A percentile compares a stretch with the other conserved stretches of the same genome.
Evolutionary conservation across 345 rosid species (phyloP).

Genomic region (Populus deltoides): DNA sequence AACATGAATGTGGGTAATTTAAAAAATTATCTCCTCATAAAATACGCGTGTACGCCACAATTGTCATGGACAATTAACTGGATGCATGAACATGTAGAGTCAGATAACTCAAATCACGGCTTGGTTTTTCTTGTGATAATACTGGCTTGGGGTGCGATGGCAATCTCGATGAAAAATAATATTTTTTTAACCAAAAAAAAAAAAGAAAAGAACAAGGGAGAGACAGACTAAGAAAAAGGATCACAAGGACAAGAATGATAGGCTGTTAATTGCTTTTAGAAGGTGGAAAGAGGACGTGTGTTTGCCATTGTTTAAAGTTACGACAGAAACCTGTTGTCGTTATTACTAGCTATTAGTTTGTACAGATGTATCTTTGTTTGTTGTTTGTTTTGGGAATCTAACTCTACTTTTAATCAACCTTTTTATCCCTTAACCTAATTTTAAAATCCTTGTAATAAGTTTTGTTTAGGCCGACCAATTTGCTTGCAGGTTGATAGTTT

Average conservation of each 20-base stretch:
- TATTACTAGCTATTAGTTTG: neutral
- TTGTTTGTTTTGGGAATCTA: neutral
- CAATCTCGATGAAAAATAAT: neutral
- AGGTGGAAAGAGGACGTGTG: constrained; percentile 33
- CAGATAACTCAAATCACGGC: too few relatives aligned
- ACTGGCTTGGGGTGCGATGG: neutral
- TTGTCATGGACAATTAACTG: neutral
- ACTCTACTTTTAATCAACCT: constrained; percentile 5
- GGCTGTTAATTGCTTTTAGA: constrained; percentile 5
- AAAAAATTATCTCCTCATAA: neutral
- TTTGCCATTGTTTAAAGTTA: constrained; percentile 21
- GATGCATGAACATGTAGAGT: neutral
- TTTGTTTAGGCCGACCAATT: neutral
- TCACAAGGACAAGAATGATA: neutral
- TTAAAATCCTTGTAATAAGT: neutral
- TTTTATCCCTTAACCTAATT: neutral
- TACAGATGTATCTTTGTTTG: neutral
- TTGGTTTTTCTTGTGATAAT: too few relatives aligned
- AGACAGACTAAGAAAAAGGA: neutral
- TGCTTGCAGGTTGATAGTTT: neutral
- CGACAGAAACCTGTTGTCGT: constrained; percentile 8
- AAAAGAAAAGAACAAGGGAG: neutral
- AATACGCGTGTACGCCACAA: neutral
- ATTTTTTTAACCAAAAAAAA: neutral
- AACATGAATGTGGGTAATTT: neutral